Base-by-base conservation (phyloP, 2,329 filamentous ascomycete genomes). In the Nothophoma quercina region DNA sequence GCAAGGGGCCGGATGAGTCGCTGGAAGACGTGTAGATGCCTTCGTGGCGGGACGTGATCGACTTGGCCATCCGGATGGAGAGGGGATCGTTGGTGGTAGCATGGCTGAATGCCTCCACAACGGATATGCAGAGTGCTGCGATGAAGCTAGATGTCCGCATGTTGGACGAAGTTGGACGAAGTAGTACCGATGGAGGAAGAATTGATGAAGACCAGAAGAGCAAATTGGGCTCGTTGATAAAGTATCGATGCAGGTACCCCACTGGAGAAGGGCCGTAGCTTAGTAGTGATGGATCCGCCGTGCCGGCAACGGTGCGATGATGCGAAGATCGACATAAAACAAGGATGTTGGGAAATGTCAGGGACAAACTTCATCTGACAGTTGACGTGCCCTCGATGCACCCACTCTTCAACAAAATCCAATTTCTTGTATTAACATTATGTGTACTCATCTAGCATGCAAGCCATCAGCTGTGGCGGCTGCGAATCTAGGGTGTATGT, bases 11-110 rank as follows among this genome's bases (percentile, higher is more conserved):
- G 13, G 66, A 68, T 7, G 32, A 23, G 41, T 64, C 64, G 18
- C 45, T 39, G 10, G 36, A n/a, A 30, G 38, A 60, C 34, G 26
- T 60, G 56, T 65, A 51, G 25, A 73, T 60, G 13, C 72, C 72
- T 57, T 75, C 63, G 9, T 60, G 51, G 7, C 71, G 62, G 7
- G 63, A 65, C 16, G 73, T 67, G 38, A 69, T 72, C 18, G 67
- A 71, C 5, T 62, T 45, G 6, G 70, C 57, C 71, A 64, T 64
- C 30, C 52, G 55, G 12, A 64, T n/a, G n/a, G 61, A 62, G 21
- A 58, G 48, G 8, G 51, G 34, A n/a, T n/a, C n/a, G 16, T 29
- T 32, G 9, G 7, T 35, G 12, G 15, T 15, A 1, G 12, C 45
- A 33, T 39, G 23, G 9, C 22, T 15, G 5, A 10, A 7, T n/a